phyloP scores from a whole-genome alignment of 805 yeast species.

The Candida orba region DNA sequence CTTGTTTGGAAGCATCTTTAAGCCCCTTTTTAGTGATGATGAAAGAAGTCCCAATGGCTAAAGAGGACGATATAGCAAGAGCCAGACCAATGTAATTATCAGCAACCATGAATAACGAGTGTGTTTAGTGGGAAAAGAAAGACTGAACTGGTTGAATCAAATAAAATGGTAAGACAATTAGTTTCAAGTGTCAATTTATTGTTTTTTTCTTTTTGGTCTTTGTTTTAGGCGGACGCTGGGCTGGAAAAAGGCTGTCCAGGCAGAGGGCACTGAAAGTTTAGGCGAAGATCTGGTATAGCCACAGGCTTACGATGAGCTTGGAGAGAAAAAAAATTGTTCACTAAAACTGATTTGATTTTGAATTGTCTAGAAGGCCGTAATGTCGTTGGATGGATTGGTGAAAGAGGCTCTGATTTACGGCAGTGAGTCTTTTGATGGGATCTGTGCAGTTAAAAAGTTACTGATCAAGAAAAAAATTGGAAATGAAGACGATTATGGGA shows the following conservation, averaged over 20 bases:
- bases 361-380: not conserved
- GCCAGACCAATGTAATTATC: constrained; percentile 88
- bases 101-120: constrained; percentile 34
- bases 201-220: not conserved
- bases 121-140: not conserved
- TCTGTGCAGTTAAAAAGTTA: constrained; percentile 1
- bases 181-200: not conserved
- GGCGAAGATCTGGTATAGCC: not conserved
- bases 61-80: constrained; percentile 76
- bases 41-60: constrained; percentile 87
- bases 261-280: too few species aligned
- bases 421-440: not conserved
- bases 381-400: not conserved
- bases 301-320: not conserved
- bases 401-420: not conserved
- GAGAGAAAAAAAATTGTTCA: not conserved
- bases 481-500: constrained; percentile 5
- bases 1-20: constrained; percentile 59
- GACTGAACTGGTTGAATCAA: not conserved
- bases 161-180: not conserved
- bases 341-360: not conserved
- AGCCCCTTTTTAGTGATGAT: constrained; percentile 86
- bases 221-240: not conserved
- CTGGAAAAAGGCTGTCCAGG: not conserved
- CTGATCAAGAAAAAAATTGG: constrained; percentile 15